Evolutionary conservation across 108 stramenopile genomes (phyloP).

Genomic region (Cylindrotheca fusiformis): DNA sequence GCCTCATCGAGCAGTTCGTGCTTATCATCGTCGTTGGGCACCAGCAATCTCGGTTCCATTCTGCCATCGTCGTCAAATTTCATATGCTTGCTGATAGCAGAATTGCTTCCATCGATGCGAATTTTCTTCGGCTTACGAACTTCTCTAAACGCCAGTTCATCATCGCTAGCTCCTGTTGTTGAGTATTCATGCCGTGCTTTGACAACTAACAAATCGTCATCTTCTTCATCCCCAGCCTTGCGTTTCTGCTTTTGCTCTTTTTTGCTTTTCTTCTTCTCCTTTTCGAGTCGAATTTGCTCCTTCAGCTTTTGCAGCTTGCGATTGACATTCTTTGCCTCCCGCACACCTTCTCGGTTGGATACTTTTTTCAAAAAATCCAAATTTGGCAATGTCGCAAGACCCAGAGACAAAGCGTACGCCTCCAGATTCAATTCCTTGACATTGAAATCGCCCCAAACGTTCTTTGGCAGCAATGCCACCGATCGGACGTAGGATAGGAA

Average conservation of each 20-base stretch:
- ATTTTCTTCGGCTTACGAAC: conserved; percentile 80
- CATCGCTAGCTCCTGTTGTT: conserved; percentile 26
- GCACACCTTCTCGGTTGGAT: conserved; percentile 72
- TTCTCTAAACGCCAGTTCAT: conserved; percentile 27
- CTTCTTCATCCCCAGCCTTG: conserved; percentile 33
- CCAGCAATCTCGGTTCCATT: conserved; percentile 39
- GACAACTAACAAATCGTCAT: conserved; percentile 74
- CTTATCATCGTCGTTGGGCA: conserved; percentile 9
- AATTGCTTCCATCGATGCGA: conserved; percentile 67
- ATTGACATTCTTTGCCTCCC: conserved; percentile 90
- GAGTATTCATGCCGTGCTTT: conserved; percentile 67
- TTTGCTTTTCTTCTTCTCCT: conserved; percentile 74
- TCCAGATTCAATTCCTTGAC: conserved; percentile 73
- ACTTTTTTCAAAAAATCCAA: conserved; percentile 60
- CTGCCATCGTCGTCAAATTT: conserved; percentile 91
- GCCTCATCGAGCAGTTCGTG: conserved; percentile 26
- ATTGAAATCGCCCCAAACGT: conserved; percentile 58
- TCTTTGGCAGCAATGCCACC: conserved; percentile 86
- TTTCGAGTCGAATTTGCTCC: conserved; percentile 91
- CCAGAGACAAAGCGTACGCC: conserved; percentile 86
- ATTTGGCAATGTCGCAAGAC: conserved; percentile 87
- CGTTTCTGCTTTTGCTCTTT: conserved; percentile 35
- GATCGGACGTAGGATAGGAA: conserved; percentile 91
- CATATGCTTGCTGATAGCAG: conserved; percentile 59
- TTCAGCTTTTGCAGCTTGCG: conserved; percentile 88